phyloP scores from a whole-genome alignment of 768 basidiomycete genomes.

The Mycena capillaripes region DNA sequence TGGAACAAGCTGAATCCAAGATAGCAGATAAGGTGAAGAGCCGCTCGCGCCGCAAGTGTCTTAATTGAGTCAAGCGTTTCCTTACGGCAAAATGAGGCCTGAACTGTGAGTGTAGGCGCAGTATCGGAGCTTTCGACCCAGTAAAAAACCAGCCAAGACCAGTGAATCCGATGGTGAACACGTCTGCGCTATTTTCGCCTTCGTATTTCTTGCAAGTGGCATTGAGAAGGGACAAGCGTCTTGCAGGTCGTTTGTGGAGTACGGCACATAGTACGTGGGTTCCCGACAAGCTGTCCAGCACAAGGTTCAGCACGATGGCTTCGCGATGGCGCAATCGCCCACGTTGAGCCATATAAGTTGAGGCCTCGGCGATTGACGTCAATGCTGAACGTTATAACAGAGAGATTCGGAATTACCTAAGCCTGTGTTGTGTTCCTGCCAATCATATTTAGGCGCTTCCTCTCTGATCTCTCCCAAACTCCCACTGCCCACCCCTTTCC shows the following conservation, averaged over 20 bases:
- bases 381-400: no score
- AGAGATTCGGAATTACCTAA: no score
- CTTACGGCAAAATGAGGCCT: conserved; percentile 8
- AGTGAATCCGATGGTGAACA: conserved; percentile 1
- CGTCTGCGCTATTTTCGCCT: conserved; percentile 23
- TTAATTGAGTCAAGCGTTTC: conserved; percentile 11
- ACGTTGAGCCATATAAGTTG: conserved; percentile 11
- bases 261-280: conserved; percentile 9
- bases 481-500: background rate
- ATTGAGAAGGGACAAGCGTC: conserved; percentile 5
- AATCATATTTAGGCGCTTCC: background rate
- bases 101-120: background rate
- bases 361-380: conserved; percentile 25
- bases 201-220: background rate
- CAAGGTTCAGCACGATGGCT: conserved; percentile 16
- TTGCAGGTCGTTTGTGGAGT: conserved; percentile 13
- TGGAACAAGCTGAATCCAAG: conserved; percentile 2
- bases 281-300: conserved; percentile 21
- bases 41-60: conserved; percentile 29
- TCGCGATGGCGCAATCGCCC: conserved; percentile 33
- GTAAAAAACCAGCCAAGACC: conserved; percentile 19
- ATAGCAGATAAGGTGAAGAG: conserved; percentile 21
- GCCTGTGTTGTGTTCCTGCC: background rate
- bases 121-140: conserved; percentile 9
- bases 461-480: conserved; percentile 12